Conservation (phyloP, 2,329 filamentous ascomycete genomes). For the Incumbomyces lentus region DNA sequence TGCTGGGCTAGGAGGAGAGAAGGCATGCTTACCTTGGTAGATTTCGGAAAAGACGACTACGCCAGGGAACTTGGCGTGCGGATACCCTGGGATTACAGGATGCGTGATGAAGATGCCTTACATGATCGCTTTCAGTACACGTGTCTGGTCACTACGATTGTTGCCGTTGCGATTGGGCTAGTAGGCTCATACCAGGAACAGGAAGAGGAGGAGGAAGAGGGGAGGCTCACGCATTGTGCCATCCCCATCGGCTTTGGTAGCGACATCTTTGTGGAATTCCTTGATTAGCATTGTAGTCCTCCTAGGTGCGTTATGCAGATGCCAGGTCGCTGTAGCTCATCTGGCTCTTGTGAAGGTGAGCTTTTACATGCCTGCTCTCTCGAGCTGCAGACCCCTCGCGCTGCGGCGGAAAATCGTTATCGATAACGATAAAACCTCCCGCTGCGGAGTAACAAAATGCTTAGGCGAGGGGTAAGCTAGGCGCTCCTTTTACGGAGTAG, state of each 20-base stretch:
- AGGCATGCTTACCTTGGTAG: constrained; percentile 65
- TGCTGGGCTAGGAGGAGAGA: too few species aligned
- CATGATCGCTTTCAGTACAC: constrained; percentile 1
- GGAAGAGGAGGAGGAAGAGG: constrained; percentile 1
- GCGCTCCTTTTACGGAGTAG: too few species aligned
- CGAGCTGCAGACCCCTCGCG: too few species aligned
- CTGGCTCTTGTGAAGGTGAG: too few species aligned
- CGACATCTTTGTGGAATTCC: constrained; percentile 50
- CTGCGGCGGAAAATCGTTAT: too few species aligned
- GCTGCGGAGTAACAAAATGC: too few species aligned
- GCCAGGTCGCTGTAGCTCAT: too few species aligned
- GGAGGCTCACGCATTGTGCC: constrained; percentile 42
- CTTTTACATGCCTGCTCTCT: too few species aligned
- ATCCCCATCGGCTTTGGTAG: constrained; percentile 48
- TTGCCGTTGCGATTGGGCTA: neutral
- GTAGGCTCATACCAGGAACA: neutral
- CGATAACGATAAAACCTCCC: too few species aligned
- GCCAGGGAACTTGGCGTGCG: constrained; percentile 79
- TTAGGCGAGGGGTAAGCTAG: too few species aligned
- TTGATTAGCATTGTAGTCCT: constrained; percentile 45
- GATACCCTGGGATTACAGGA: constrained; percentile 72
- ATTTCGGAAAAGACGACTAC: constrained; percentile 89
- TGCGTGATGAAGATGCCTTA: constrained; percentile 83
- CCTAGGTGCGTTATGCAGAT: too few species aligned
- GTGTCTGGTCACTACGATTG: neutral